Conservation (phyloP, 345 rosid species). For the Combretum micranthum region DNA sequence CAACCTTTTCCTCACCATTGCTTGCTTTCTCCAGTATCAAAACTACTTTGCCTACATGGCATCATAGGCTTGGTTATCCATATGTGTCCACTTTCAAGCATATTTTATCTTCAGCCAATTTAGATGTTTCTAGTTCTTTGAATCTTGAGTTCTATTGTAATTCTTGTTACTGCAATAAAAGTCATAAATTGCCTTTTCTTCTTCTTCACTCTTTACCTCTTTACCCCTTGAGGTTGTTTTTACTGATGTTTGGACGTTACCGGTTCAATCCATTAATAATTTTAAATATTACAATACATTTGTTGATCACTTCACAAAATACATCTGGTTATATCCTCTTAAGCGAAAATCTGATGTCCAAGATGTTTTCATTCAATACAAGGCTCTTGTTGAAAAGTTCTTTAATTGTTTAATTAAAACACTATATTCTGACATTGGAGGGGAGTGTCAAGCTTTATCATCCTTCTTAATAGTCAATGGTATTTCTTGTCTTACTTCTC, state of each 20-base stretch:
- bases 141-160: not conserved
- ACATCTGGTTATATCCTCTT: no score
- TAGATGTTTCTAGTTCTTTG: not conserved
- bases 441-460: no score
- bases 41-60: no score
- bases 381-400: not conserved
- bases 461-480: no score
- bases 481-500: no score
- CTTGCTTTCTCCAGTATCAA: no score
- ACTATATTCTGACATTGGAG: no score
- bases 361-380: not conserved
- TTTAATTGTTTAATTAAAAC: no score
- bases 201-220: not conserved
- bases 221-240: slow-evolving; percentile 1
- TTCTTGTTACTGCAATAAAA: slow-evolving; percentile 5
- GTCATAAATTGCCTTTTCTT: not conserved
- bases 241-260: slow-evolving; percentile 6
- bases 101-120: not conserved
- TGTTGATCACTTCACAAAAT: slow-evolving; percentile 8
- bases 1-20: no score
- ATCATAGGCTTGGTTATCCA: slow-evolving; percentile 1
- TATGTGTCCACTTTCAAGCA: not conserved
- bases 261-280: not conserved
- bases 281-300: slow-evolving; percentile 6
- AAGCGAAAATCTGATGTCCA: not conserved